A percentile compares a stretch with the other conserved stretches of the same genome.
These are phyloP conservation scores for Eutrema japonicum DNA, from an alignment of 345 rosid genomes.

Conservation along the genomic window DNA sequence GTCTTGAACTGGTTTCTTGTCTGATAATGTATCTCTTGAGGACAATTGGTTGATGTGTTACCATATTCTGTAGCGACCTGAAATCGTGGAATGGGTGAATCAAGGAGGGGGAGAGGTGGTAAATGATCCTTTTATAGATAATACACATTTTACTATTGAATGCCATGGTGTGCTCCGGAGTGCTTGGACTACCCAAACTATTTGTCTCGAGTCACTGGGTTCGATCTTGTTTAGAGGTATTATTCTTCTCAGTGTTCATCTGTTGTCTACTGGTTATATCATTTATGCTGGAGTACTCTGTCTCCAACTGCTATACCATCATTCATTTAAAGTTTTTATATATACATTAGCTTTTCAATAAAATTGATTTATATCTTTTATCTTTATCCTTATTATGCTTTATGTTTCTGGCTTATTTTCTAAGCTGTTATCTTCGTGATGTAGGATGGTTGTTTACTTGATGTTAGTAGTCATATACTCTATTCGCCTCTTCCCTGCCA, in stretches of 20 bases:
- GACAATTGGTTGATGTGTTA: conserved; percentile 31
- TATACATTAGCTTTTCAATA: conserved; percentile 13
- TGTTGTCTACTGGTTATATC: conserved; percentile 20
- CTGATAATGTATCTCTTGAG: conserved; percentile 16
- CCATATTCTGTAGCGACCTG: conserved; percentile 62
- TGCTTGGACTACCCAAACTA: conserved; percentile 44
- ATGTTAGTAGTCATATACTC: conserved; percentile 77
- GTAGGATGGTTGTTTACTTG: conserved; percentile 83
- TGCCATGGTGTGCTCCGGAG: conserved; percentile 66
- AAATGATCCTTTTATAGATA: conserved; percentile 44
- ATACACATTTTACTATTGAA: conserved; percentile 66
- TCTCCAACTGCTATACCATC: conserved; percentile 34
- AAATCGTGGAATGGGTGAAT: conserved; percentile 80
- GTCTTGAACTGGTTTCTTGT: conserved; percentile 36
- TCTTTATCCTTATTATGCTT: conserved; percentile 24
- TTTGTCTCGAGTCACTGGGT: conserved; percentile 93
- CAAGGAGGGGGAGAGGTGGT: conserved; percentile 89
- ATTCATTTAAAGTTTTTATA: conserved; percentile 7
- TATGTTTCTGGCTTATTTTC: conserved; percentile 23
- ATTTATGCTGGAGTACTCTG: conserved; percentile 20
- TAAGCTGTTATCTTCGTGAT: conserved; percentile 44
- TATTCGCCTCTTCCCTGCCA: conserved; percentile 90
- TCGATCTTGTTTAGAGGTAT: conserved; percentile 88
- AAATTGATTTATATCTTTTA: conserved; percentile 4
- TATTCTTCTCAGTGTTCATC: conserved; percentile 32